phyloP scores from a whole-genome alignment of 306 rosid species.

The Citrullus mucosospermus region DNA sequence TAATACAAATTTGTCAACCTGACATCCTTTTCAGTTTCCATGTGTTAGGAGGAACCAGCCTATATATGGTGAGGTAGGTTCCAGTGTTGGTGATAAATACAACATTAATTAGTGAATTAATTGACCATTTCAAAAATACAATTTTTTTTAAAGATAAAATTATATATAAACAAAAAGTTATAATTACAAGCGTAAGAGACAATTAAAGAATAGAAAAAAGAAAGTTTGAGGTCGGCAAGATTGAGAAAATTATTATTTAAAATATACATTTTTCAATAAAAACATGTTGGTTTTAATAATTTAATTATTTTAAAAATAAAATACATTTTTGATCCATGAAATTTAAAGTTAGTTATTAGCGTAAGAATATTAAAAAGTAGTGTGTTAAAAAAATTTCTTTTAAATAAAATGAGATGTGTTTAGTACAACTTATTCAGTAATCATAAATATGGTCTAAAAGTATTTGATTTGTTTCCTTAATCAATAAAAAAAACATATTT shows the following conservation, averaged over 20 bases:
- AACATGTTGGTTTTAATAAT: not conserved
- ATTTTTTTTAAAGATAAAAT: too few relatives aligned
- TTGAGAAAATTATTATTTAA: not conserved
- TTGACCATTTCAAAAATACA: not conserved
- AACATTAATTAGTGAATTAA: not conserved
- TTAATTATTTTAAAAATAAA: too few relatives aligned
- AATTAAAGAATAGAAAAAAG: not conserved
- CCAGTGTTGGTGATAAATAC: constrained; percentile 1
- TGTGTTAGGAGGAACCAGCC: not conserved
- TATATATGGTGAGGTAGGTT: not conserved
- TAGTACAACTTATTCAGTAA: too few relatives aligned
- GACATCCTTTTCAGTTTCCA: not conserved
- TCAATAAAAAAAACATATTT: too few relatives aligned
- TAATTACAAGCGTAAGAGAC: not conserved
- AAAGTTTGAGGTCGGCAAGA: not conserved
- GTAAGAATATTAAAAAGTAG: too few relatives aligned
- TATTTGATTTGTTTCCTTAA: too few relatives aligned
- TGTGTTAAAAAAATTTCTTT: too few relatives aligned
- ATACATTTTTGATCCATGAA: too few relatives aligned
- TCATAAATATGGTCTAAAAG: too few relatives aligned
- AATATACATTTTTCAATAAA: too few relatives aligned
- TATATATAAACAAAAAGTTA: not conserved
- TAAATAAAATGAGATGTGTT: too few relatives aligned
- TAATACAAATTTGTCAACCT: not conserved
- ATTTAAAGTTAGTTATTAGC: too few relatives aligned